These are phyloP conservation scores for Saccharomycopsis amapae DNA, from an alignment of 805 yeast species.

Conservation along the genomic window DNA sequence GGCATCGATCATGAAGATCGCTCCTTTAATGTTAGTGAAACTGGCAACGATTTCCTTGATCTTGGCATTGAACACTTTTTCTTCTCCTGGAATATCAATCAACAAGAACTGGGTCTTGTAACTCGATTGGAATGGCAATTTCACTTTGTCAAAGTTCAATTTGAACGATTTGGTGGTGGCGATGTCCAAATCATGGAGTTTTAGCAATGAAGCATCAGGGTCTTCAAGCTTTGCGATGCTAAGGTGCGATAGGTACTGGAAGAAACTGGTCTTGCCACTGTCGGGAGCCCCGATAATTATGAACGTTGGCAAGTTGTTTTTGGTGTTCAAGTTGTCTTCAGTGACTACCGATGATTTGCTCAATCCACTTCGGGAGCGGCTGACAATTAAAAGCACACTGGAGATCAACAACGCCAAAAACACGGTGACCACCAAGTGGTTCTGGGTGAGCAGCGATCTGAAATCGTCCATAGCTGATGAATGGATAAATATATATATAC, in stretches of 20 bases:
- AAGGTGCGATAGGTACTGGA: conserved; percentile 19
- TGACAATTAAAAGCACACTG: conserved; percentile 5
- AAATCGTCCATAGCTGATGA: no score
- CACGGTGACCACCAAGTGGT: conserved; percentile 3
- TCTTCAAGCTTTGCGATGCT: conserved; percentile 12
- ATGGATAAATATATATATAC: no score
- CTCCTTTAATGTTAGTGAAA: conserved; percentile 49
- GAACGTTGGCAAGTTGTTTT: conserved; percentile 43
- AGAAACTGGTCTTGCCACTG: conserved; percentile 62
- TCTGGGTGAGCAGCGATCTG: background rate
- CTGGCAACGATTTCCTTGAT: conserved; percentile 40
- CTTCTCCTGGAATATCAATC: conserved; percentile 86
- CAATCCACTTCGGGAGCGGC: no score
- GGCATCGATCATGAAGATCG: conserved; percentile 74
- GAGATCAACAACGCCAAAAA: conserved; percentile 6
- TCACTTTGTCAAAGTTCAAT: conserved; percentile 34
- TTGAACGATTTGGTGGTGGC: conserved; percentile 48
- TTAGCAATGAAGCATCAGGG: conserved; percentile 1
- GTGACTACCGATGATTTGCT: background rate
- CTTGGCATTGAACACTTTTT: conserved; percentile 56
- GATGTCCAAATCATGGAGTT: conserved; percentile 10
- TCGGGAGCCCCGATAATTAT: conserved; percentile 58
- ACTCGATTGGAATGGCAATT: conserved; percentile 34
- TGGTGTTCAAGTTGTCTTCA: conserved; percentile 5
- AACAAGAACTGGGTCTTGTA: conserved; percentile 40